Conservation (phyloP, 805 yeast genomes). For the Maudiozyma turicensis region DNA sequence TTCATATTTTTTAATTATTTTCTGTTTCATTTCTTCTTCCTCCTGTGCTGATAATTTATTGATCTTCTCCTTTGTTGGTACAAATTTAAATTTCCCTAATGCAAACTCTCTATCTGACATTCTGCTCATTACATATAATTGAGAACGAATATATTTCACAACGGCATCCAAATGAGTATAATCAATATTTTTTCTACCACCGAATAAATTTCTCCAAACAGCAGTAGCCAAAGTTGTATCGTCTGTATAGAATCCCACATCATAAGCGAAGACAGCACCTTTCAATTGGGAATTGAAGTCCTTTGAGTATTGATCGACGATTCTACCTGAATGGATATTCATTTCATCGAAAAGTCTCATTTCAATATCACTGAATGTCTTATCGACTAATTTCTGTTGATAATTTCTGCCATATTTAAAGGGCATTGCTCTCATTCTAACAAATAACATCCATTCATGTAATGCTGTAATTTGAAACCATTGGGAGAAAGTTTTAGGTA, state of each 20-base stretch:
- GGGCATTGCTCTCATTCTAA: conserved; percentile 95
- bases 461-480: conserved; percentile 90
- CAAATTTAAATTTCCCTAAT: conserved; percentile 76
- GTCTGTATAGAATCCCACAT: conserved; percentile 77
- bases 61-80: conserved; percentile 72
- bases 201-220: conserved; percentile 84
- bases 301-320: conserved; percentile 76
- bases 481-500: conserved; percentile 85
- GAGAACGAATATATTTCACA: conserved; percentile 84
- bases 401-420: conserved; percentile 78
- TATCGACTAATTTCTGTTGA: conserved; percentile 85
- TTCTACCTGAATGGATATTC: conserved; percentile 70
- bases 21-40: conserved; percentile 41
- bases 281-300: conserved; percentile 85
- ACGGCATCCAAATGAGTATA: conserved; percentile 76
- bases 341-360: conserved; percentile 75
- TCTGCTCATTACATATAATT: conserved; percentile 75
- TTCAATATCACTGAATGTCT: conserved; percentile 85
- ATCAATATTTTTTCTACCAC: conserved; percentile 74
- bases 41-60: conserved; percentile 60
- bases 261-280: conserved; percentile 84
- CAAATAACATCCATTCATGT: conserved; percentile 89
- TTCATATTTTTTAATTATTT: conserved; percentile 45
- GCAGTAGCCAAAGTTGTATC: conserved; percentile 74
- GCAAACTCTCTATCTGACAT: conserved; percentile 90